Evolutionary conservation across 225 moss, liverwort and hornwort genomes (phyloP).

Genomic region (Sphagnum contortum): DNA sequence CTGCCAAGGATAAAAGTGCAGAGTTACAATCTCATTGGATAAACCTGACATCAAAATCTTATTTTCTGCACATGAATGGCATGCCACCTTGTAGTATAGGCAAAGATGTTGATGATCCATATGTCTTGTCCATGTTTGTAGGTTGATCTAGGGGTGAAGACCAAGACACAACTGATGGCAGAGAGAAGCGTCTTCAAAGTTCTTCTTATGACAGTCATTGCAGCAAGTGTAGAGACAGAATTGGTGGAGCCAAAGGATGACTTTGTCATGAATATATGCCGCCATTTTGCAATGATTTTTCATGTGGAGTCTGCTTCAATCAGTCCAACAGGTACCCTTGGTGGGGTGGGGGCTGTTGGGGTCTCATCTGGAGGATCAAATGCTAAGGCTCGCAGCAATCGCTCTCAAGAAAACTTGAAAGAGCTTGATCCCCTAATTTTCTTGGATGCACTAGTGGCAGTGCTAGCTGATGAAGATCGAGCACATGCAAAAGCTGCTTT

Average conservation of each 20-base stretch:
- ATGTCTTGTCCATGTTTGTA: slow-evolving; percentile 9
- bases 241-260: slow-evolving; percentile 95
- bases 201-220: slow-evolving; percentile 95
- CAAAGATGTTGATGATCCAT: no score
- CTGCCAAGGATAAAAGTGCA: no score
- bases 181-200: slow-evolving; percentile 96
- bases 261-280: slow-evolving; percentile 92
- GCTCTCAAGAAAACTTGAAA: slow-evolving; percentile 88
- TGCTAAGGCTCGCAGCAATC: slow-evolving; percentile 67
- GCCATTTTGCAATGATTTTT: slow-evolving; percentile 99
- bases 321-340: slow-evolving; percentile 51
- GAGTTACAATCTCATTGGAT: no score
- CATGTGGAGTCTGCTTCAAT: slow-evolving; percentile 91
- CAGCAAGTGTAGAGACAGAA: slow-evolving; percentile 95
- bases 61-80: no score
- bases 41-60: no score
- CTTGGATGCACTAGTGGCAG: slow-evolving; percentile 91
- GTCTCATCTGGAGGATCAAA: slow-evolving; percentile 41
- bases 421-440: slow-evolving; percentile 98
- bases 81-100: no score
- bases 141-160: slow-evolving; percentile 99
- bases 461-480: slow-evolving; percentile 93
- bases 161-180: slow-evolving; percentile 99
- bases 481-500: slow-evolving; percentile 97
- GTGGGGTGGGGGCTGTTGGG: slow-evolving; percentile 47